phyloP scores from a whole-genome alignment of 371 early-diverging fungal species.

The Mucor racemosus region DNA sequence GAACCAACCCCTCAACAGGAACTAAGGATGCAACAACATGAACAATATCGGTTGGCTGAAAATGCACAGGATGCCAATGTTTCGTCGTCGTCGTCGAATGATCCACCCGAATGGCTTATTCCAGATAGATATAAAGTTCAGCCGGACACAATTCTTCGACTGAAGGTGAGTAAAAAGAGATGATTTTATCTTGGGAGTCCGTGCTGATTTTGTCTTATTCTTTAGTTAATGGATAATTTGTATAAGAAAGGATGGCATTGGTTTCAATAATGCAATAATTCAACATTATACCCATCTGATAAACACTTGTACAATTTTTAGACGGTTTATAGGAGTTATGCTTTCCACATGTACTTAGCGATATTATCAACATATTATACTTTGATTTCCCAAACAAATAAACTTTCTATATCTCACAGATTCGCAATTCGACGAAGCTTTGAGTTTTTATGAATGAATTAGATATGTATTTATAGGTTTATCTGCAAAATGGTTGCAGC shows the following conservation, averaged over 20 bases:
- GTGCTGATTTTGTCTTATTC: neutral
- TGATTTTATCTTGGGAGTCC: neutral
- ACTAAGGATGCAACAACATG: constrained; percentile 23
- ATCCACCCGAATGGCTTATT: constrained; percentile 53
- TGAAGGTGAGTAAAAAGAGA: constrained; percentile 33
- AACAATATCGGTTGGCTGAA: neutral
- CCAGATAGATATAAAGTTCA: constrained; percentile 50
- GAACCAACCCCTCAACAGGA: constrained; percentile 45
- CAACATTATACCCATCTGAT: no score
- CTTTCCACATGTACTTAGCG: neutral
- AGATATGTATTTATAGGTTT: no score
- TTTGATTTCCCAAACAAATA: no score
- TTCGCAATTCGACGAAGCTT: no score
- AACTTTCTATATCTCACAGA: no score
- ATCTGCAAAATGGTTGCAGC: no score
- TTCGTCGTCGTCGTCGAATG: neutral
- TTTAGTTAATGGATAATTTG: constrained; percentile 40
- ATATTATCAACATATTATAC: no score
- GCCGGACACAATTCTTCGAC: constrained; percentile 35
- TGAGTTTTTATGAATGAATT: no score
- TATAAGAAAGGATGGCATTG: constrained; percentile 46
- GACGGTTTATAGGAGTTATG: neutral
- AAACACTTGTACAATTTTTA: no score
- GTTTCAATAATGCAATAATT: constrained; percentile 27
- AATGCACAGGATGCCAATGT: neutral